A percentile compares a stretch with the other conserved stretches of the same genome.
phyloP scores from a whole-genome alignment of 371 early-diverging fungal genomes.

The Funneliformis caledonium region DNA sequence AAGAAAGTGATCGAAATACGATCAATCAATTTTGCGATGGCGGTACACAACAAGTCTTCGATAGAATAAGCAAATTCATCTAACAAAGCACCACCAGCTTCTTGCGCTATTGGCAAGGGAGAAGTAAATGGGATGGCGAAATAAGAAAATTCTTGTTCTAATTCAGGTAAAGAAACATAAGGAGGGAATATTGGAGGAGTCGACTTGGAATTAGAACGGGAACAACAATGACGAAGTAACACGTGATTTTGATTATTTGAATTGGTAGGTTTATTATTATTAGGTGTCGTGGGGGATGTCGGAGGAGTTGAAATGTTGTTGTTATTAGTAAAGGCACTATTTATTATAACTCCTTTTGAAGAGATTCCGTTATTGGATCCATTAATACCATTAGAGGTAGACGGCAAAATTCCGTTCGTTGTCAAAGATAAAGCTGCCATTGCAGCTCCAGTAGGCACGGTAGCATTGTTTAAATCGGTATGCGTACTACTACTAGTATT shows the following conservation, averaged over 20 bases:
- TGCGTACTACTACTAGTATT: background rate
- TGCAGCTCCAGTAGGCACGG: slow-evolving; percentile 9
- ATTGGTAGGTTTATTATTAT: background rate
- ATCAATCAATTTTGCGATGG: slow-evolving; percentile 31
- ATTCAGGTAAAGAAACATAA: slow-evolving; percentile 16
- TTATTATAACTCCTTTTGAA: background rate
- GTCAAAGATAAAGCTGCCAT: background rate
- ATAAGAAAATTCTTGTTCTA: slow-evolving; percentile 33
- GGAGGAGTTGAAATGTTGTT: background rate
- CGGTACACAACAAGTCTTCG: slow-evolving; percentile 28
- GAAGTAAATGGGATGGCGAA: slow-evolving; percentile 23
- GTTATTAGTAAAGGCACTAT: background rate
- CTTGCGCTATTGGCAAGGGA: background rate
- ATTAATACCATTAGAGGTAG: no score
- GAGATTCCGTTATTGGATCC: no score
- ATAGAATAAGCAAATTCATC: slow-evolving; percentile 36
- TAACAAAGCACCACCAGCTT: slow-evolving; percentile 31
- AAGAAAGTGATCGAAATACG: slow-evolving; percentile 32
- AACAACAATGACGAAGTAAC: background rate
- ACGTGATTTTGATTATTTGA: background rate
- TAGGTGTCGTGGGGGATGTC: background rate
- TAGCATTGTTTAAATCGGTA: slow-evolving; percentile 19
- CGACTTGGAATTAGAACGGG: background rate
- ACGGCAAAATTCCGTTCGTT: no score
- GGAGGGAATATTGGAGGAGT: background rate